Base-by-base conservation (phyloP, 2,329 filamentous ascomycete species). In the Penicillium sumatraense region DNA sequence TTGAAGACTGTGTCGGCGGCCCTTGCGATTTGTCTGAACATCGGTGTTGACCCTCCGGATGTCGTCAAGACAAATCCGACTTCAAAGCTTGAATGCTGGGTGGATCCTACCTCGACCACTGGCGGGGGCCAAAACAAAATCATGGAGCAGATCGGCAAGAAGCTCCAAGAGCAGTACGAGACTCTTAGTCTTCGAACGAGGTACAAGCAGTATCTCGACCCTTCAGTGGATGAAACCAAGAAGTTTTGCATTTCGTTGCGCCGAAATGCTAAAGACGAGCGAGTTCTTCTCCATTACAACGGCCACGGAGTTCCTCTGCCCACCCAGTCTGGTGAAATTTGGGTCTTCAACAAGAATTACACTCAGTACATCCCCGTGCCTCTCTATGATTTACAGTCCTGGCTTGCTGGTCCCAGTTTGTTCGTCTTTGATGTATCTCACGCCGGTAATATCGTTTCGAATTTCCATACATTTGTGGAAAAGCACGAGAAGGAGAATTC, bases 331-430 rank as follows among this genome's bases (percentile, higher is more conserved):
- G 95, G 95, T 13, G 95, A 99, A 74, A 96, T 99, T 18, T 99
- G 95, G 95, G 96, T 98, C 5, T 99, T 99, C 75, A 99, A 99
- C 76, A 93, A 95, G 66, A 98, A 91, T 64, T 99, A 97, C 72
- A 99, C 95, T 0, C 95, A 99, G 75, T 99, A 99, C 71, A 99
- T 99, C 38, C 95, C 95, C 0, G 90, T 99, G 40, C 96, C 93
- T 1, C 80, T 99, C 8, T 97, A 96, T 68, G 95, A 99, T 70
- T 78, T 99, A 41, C 93, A 98, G 74, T 89, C 90, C 55, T 99
- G 95, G 95, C 85, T 99, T 7, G 92, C 93, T 59, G 93, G 93
- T 0, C 95, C 95, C 0, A 96, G 93, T 57, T 87, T 99, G 40
- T 99, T 96, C 69, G 95, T 99, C 29, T 99, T 96, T 83, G 95